Evolutionary conservation across 1,139 yeast genomes (phyloP).

Genomic region (Diutina scorzettiae): DNA sequence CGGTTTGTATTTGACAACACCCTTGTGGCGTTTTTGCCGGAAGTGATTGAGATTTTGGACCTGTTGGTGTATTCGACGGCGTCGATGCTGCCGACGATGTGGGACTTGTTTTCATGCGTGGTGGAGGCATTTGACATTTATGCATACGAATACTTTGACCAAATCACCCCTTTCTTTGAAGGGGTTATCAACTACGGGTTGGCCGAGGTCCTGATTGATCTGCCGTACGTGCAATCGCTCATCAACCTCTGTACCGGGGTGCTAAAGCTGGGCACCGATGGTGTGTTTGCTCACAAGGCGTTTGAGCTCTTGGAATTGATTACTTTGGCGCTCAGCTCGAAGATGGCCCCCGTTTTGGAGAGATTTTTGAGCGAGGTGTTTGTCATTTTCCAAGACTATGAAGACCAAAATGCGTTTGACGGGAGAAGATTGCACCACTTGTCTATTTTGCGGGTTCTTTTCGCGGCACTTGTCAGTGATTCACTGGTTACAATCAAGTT

Average conservation of each 20-base stretch:
- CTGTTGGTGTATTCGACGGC: slow-evolving; percentile 31
- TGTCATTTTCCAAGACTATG: slow-evolving; percentile 23
- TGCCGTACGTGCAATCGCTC: slow-evolving; percentile 28
- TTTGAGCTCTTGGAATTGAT: slow-evolving; percentile 32
- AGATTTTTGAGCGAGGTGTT: slow-evolving; percentile 27
- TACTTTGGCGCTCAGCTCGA: slow-evolving; percentile 24
- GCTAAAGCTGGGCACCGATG: slow-evolving; percentile 26
- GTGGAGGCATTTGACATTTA: slow-evolving; percentile 39
- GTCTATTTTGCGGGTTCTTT: slow-evolving; percentile 32
- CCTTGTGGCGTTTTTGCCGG: slow-evolving; percentile 34
- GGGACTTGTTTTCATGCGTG: slow-evolving; percentile 33
- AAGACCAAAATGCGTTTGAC: slow-evolving; percentile 30
- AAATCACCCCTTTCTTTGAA: slow-evolving; percentile 39
- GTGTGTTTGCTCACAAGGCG: slow-evolving; percentile 29
- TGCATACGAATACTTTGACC: slow-evolving; percentile 41
- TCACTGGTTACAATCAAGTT: slow-evolving; percentile 27
- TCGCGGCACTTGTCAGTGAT: slow-evolving; percentile 29
- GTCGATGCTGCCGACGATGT: slow-evolving; percentile 31
- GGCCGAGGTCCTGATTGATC: slow-evolving; percentile 21
- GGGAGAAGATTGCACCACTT: slow-evolving; percentile 37
- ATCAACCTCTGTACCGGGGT: slow-evolving; percentile 26
- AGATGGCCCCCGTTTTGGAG: slow-evolving; percentile 23
- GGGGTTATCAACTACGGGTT: slow-evolving; percentile 37
- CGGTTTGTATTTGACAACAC: slow-evolving; percentile 38
- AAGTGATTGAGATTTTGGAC: slow-evolving; percentile 39